Percentiles rank a stretch among this genome's conserved stretches.
Conservation (phyloP, 371 early-diverging fungal species). For the Globomyces sp. region DNA sequence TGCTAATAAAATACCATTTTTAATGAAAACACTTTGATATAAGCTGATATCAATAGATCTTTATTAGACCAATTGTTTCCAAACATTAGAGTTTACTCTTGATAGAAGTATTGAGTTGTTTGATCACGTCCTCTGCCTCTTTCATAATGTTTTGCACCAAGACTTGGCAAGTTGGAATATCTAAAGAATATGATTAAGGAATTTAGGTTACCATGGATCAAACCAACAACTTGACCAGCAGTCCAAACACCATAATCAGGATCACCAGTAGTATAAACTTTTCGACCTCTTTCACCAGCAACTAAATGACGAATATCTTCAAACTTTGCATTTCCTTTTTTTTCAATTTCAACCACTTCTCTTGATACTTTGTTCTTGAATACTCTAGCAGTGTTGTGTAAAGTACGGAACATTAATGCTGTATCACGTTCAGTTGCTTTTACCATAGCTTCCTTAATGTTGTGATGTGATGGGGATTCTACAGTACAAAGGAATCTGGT, state of each 20-base stretch:
- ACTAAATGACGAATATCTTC: conserved; percentile 68
- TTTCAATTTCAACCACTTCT: conserved; percentile 67
- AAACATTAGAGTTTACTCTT: conserved; percentile 24
- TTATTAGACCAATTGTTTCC: too few species aligned
- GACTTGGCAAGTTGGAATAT: conserved; percentile 72
- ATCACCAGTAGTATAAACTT: conserved; percentile 69
- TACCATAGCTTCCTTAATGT: conserved; percentile 74
- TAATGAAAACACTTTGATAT: too few species aligned
- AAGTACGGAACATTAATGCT: conserved; percentile 70
- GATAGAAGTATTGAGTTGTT: conserved; percentile 19
- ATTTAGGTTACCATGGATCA: conserved; percentile 22
- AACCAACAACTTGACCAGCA: conserved; percentile 71
- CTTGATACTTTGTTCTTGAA: conserved; percentile 70
- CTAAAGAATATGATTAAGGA: conserved; percentile 49
- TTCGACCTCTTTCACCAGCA: conserved; percentile 64
- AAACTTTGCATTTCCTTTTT: conserved; percentile 59
- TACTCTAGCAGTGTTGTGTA: conserved; percentile 74
- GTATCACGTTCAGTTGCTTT: conserved; percentile 67
- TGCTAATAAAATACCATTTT: too few species aligned
- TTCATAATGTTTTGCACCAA: conserved; percentile 54
- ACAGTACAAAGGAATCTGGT: conserved; percentile 80
- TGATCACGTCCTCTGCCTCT: conserved; percentile 42
- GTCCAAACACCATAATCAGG: conserved; percentile 74
- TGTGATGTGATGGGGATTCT: conserved; percentile 69
- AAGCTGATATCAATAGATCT: too few species aligned